Evolutionary conservation across 2,329 filamentous ascomycete genomes (phyloP), one percentile per base, ranked within the genome.

Genomic region (Furcasterigmium furcatum): DNA sequence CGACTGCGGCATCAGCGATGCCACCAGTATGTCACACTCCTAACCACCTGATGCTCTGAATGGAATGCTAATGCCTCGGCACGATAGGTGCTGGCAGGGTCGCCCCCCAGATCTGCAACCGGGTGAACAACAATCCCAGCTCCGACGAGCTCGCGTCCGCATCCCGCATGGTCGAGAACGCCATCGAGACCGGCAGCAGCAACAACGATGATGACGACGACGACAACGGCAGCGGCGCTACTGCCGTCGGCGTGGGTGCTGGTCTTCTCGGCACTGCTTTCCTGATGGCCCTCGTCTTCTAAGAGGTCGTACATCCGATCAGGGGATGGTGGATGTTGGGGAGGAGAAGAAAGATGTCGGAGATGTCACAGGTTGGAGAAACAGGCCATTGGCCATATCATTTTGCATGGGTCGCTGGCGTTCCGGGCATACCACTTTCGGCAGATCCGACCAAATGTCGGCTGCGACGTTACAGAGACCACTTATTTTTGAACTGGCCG

Each of bases 81-180:
- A n/a, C 6, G 2, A 39, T 22, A 52, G 50, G 16, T 3, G 48
- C 50, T n/a, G 50, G 35, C 16, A 39, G 34, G 22, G 19, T 52
- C 19, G 50, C 50, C 20, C 50, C 50, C 29, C 30, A 42, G 20
- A 50, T 52, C n/a, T 52, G 50, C 32, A 13, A 30, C 13, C 21
- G 41, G 19, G 45, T 50, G 38, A 9, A 40, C 16, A 46, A 39
- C 45, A 48, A 46, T 38, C 48, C 50, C 2, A 27, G 22, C 41
- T 21, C 48, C 14, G 36, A 36, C 32, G 50, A 47, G 29, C 20
- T 52, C 30, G 50, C 47, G 3, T 50, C 50, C 29, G 50, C 50
- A 1, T 52, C 50, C n/a, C 41, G 38, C 29, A 41, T 52, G 14
- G 41, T 52, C 20, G 44, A 38, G n/a, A 44, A 42, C 36, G 49